Evolutionary conservation across 176 grass and related monocot species (phyloP), one percentile per base, ranked within the genome.

Genomic region (Zoysia japonica): DNA sequence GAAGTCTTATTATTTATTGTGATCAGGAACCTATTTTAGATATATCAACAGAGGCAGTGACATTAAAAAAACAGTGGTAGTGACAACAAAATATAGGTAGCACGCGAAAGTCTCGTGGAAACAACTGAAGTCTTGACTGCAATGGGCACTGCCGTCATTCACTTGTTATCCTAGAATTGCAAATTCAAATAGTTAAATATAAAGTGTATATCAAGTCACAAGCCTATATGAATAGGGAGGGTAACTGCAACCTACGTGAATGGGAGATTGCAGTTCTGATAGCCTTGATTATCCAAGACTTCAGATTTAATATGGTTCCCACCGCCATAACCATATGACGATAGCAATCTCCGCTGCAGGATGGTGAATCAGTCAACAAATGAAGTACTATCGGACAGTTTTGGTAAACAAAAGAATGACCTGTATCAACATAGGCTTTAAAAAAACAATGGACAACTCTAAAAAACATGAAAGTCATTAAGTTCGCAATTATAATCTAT

Each of bases 321-420:
- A 74, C 41, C 63, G 47, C 42, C 80, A 10, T 85, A 88, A 65
- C 62, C 78, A 80, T 88, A 79, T 1, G 77, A 74, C 1, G 89
- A 87, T 44, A 95, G 78, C 78, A 95, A 80, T 28, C 59, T 85
- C 77, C 87, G 81, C 93, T 95, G 89, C 62, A 8, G 74, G 50
- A 67, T 6, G 61, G 15, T 35, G 5, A 83, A 61, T 67, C 2
- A 8, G 5, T 67, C 49, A 85, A 39, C 28, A 71, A 76, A 57
- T 68, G 7, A 76, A 49, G 5, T 13, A 3, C 11, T 43, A 15
- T 15, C 38, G 4, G n/a, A 64, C 9, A 64, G n/a, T 14, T 2
- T 7, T 56, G 47, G 53, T 75, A 52, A 84, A 80, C 9, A 43
- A 12, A 77, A 67, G 41, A 51, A 78, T 20, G 37, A 14, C 15